Evolutionary conservation across 2,329 filamentous ascomycete species (phyloP), one percentile per base, ranked within the genome.

Genomic region (Teratosphaeria pseudoeucalypti): DNA sequence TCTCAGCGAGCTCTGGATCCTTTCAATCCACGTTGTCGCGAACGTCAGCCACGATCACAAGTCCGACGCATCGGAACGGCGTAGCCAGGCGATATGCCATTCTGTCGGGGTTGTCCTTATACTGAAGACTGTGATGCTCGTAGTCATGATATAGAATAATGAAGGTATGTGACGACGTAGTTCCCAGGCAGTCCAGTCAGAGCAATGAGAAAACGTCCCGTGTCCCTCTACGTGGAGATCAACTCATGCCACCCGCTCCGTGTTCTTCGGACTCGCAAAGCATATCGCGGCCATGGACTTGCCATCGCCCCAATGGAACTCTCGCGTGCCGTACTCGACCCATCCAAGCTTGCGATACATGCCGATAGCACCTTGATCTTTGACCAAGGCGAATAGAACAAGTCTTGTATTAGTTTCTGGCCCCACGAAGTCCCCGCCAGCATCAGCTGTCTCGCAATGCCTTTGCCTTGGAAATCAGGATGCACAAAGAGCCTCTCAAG

Each of bases 401-500:
- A 66, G 60, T 27, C 65, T 55, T 19, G n/a, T n/a, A 11, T 19
- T 9, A 32, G 37, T n/a, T 58, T 10, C 23, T 52, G 43, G 32
- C 57, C 57, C 63, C 62, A 65, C 1, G 27, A 39, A 2, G 59
- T 52, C 14, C 61, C 67, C 26, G 60, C 52, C 26, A 56, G 34
- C 26, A 68, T 62, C 19, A 70, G 61, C 39, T 58, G 49, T 19
- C 52, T 61, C 11, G 65, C 67, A 16, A 61, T 49, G 1, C 68
- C 67, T 49, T 34, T 39, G 2, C 65, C 64, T 16, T 63, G 59
- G 34, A 59, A 32, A 2, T 54, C 53, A 3, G 67, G 67, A 55
- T 67, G 61, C 27, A 70, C 63, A 54, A 66, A 69, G 10, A 70
- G 59, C 37, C 67, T 61, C 34, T 64, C 67, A 2, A 70, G 64